phyloP scores from a whole-genome alignment of 2,329 filamentous ascomycete genomes.

The Scorias spongiosa region DNA sequence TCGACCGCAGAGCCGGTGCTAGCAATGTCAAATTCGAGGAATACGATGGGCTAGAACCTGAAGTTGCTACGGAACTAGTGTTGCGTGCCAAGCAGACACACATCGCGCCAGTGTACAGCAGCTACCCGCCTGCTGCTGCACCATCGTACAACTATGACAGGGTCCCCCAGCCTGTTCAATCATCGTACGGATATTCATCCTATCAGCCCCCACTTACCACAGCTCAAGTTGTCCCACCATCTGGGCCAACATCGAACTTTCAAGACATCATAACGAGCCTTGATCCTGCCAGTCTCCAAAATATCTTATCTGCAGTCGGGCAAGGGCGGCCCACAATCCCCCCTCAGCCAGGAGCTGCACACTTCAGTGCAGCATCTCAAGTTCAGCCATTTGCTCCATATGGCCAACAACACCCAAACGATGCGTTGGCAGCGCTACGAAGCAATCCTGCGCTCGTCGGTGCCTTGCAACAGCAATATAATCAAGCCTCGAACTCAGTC shows the following conservation, averaged over 20 bases:
- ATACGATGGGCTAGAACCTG: constrained; percentile 68
- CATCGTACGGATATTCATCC: constrained; percentile 12
- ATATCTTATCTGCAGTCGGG: constrained; percentile 46
- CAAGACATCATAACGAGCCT: constrained; percentile 51
- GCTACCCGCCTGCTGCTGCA: constrained; percentile 8
- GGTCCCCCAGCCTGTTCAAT: constrained; percentile 16
- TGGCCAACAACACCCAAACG: constrained; percentile 15
- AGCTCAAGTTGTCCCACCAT: constrained; percentile 3
- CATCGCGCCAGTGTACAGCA: constrained; percentile 15
- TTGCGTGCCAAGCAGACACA: constrained; percentile 47
- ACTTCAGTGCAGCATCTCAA: constrained; percentile 9
- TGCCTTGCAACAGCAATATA: constrained; percentile 13
- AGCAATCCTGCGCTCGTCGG: constrained; percentile 16
- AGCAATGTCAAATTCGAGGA: constrained; percentile 72
- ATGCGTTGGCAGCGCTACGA: constrained; percentile 15
- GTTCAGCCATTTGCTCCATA: constrained; percentile 18
- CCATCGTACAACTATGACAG: constrained; percentile 19
- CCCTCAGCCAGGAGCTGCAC: constrained; percentile 6
- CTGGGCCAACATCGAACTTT: constrained; percentile 30
- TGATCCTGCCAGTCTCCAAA: constrained; percentile 56
- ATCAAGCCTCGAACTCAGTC: constrained; percentile 1
- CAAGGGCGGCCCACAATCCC: constrained; percentile 13
- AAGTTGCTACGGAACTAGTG: constrained; percentile 67
- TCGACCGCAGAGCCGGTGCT: constrained; percentile 61
- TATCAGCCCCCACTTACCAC: constrained; percentile 21